phyloP scores from a whole-genome alignment of 164 flowering plant species.

The Euptelea pleiosperma region DNA sequence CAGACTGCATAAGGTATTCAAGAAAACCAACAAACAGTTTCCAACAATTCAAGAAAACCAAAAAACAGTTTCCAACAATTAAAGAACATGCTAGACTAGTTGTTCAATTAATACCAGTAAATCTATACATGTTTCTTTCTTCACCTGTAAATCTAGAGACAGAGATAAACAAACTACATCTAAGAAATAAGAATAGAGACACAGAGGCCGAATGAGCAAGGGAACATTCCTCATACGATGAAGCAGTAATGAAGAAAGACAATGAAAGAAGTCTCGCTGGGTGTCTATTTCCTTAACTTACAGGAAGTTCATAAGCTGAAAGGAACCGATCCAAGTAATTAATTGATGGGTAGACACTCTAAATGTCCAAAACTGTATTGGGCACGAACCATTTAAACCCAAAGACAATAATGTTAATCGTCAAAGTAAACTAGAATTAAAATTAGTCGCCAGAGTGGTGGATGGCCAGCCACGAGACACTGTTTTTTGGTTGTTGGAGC shows the following conservation, averaged over 20 bases:
- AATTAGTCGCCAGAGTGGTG: too few species aligned
- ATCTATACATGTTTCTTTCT: constrained; percentile 8
- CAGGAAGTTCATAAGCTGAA: constrained; percentile 71
- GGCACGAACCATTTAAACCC: constrained; percentile 50
- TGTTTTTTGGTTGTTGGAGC: too few species aligned
- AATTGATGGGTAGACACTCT: constrained; percentile 59
- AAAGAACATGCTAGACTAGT: neutral
- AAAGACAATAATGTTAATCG: constrained; percentile 13
- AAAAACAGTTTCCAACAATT: too few species aligned
- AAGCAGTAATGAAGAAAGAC: neutral
- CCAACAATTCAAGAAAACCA: too few species aligned
- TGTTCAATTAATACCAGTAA: constrained; percentile 13
- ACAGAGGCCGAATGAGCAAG: constrained; percentile 5
- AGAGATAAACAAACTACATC: constrained; percentile 79
- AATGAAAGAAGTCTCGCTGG: neutral
- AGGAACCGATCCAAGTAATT: constrained; percentile 90
- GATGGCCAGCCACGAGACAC: too few species aligned
- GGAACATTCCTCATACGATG: neutral
- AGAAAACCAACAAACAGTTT: too few species aligned
- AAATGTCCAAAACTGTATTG: constrained; percentile 73
- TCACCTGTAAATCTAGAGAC: constrained; percentile 73
- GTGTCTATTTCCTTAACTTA: constrained; percentile 34
- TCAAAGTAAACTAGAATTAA: constrained; percentile 3
- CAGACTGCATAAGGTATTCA: too few species aligned
- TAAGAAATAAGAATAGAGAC: constrained; percentile 25